Evolutionary conservation across 495 filamentous ascomycete species (phyloP).

Genomic region (Terfezia claveryi): DNA sequence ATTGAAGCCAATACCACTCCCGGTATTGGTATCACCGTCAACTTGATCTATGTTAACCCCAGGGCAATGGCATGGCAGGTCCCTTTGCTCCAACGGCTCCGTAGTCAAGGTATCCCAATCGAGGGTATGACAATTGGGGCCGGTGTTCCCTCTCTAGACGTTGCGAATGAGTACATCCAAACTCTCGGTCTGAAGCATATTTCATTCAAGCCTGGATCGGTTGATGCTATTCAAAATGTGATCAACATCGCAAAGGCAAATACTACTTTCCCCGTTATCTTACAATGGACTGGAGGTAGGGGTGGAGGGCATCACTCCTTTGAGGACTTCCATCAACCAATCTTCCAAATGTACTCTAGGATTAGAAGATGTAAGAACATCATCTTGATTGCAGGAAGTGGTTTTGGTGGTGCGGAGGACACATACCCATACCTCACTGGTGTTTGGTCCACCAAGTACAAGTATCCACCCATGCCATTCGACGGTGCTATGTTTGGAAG

Average conservation of each 20-base stretch:
- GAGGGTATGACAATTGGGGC: constrained; percentile 89
- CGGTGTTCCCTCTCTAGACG: constrained; percentile 80
- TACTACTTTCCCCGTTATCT: constrained; percentile 67
- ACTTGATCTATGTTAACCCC: constrained; percentile 92
- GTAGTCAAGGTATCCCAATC: constrained; percentile 74
- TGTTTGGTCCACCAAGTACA: constrained; percentile 60
- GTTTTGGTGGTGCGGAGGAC: constrained; percentile 76
- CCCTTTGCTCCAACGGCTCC: constrained; percentile 61
- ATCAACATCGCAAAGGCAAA: constrained; percentile 86
- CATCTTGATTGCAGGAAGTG: constrained; percentile 72
- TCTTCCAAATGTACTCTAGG: constrained; percentile 73
- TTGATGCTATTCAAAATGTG: constrained; percentile 70
- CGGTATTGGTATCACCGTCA: constrained; percentile 80
- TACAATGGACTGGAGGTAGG: constrained; percentile 89
- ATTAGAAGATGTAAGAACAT: constrained; percentile 67
- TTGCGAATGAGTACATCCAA: constrained; percentile 82
- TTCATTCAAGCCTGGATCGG: constrained; percentile 80
- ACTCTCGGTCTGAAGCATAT: constrained; percentile 90
- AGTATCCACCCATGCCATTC: constrained; percentile 83
- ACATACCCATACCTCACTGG: constrained; percentile 88
- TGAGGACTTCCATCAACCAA: constrained; percentile 85
- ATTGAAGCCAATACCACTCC: constrained; percentile 74
- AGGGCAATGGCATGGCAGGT: constrained; percentile 97
- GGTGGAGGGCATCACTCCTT: constrained; percentile 90
- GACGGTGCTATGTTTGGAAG: constrained; percentile 80